These are phyloP conservation scores for Vigna trinervia DNA, from an alignment of 306 rosid genomes.

Conservation along the genomic window DNA sequence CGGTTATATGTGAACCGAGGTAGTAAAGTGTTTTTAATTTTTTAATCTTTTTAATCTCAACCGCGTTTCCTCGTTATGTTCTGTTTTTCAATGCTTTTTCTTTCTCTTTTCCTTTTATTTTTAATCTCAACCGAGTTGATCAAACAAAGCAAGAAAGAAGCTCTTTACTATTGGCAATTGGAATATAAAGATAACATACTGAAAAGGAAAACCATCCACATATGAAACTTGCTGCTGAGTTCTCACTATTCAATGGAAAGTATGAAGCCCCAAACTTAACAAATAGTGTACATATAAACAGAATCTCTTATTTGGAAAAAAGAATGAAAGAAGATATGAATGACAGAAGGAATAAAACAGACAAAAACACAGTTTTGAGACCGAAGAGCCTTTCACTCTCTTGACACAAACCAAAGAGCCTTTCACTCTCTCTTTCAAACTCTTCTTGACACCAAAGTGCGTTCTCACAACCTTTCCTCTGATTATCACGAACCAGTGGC, in stretches of 20 bases:
- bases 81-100: too few relatives aligned
- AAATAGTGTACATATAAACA: background rate
- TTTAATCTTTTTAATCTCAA: too few relatives aligned
- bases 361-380: background rate
- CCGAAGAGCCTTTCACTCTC: constrained; percentile 42
- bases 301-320: too few relatives aligned
- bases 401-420: constrained; percentile 63
- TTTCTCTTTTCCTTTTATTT: too few relatives aligned
- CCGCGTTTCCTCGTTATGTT: too few relatives aligned
- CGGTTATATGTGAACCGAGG: too few relatives aligned
- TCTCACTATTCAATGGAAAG: background rate
- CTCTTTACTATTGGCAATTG: background rate
- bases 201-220: background rate
- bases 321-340: too few relatives aligned
- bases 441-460: constrained; percentile 53
- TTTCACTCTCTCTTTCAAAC: constrained; percentile 57
- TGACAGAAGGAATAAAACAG: too few relatives aligned
- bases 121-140: background rate
- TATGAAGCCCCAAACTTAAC: background rate
- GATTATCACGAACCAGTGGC: constrained; percentile 28
- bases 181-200: background rate
- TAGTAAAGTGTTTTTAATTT: too few relatives aligned
- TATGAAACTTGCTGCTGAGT: too few relatives aligned
- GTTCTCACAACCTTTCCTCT: constrained; percentile 12
- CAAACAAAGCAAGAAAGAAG: background rate